Conservation (phyloP, 2,329 filamentous ascomycete genomes). For the Fusarium irregulare region DNA sequence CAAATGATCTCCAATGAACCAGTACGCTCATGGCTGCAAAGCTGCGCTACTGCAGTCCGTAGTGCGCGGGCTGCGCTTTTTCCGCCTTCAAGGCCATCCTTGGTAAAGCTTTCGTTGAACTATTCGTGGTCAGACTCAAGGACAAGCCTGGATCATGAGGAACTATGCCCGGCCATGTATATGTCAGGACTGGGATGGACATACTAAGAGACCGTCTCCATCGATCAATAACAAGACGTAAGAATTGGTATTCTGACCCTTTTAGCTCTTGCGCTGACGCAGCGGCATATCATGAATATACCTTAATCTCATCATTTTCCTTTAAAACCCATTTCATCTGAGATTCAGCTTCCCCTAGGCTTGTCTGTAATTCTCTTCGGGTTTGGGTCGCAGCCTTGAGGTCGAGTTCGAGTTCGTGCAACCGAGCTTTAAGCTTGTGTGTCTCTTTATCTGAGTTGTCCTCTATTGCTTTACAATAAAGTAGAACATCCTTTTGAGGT, state of each 20-base stretch:
- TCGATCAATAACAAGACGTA: slow-evolving; percentile 72
- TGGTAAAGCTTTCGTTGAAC: slow-evolving; percentile 68
- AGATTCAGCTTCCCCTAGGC: slow-evolving; percentile 55
- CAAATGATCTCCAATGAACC: slow-evolving; percentile 65
- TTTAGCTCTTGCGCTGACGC: slow-evolving; percentile 34
- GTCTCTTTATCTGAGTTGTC: slow-evolving; percentile 58
- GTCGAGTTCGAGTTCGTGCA: slow-evolving; percentile 61
- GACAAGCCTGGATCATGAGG: neutral
- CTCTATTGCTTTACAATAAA: slow-evolving; percentile 57
- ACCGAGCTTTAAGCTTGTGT: slow-evolving; percentile 52
- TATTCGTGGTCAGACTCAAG: slow-evolving; percentile 44
- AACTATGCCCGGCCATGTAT: neutral
- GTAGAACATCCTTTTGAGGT: slow-evolving; percentile 48
- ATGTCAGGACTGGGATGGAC: slow-evolving; percentile 10
- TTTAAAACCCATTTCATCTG: slow-evolving; percentile 50
- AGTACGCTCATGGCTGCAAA: slow-evolving; percentile 56
- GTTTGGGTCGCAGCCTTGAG: slow-evolving; percentile 61
- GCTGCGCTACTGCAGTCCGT: slow-evolving; percentile 59
- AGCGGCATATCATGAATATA: slow-evolving; percentile 46
- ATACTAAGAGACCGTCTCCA: slow-evolving; percentile 70
- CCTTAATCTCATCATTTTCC: slow-evolving; percentile 60
- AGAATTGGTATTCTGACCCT: slow-evolving; percentile 62
- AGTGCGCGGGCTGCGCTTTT: slow-evolving; percentile 64
- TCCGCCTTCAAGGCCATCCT: slow-evolving; percentile 66
- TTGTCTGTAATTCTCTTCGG: slow-evolving; percentile 63